Evolutionary conservation across 2,329 filamentous ascomycete species (phyloP).

Genomic region (Colletotrichum sp.): DNA sequence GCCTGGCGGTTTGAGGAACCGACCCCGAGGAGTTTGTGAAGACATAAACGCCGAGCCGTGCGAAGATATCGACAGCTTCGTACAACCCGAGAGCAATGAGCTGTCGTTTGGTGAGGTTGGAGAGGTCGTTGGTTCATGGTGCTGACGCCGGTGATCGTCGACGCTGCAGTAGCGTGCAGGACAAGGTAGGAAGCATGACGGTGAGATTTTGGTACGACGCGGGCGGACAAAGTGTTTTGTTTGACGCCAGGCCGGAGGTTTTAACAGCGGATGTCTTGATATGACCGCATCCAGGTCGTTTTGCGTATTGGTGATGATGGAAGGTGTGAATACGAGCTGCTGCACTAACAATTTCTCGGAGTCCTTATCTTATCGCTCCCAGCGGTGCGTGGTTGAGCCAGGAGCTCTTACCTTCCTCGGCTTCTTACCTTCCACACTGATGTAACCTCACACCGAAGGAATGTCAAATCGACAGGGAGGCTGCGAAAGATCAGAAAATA

Average conservation of each 20-base stretch:
- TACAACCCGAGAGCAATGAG: background rate
- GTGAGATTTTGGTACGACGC: background rate
- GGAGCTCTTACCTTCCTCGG: background rate
- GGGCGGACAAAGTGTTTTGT: background rate
- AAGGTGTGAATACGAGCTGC: background rate
- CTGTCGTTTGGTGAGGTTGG: background rate
- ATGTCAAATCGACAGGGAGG: accelerated
- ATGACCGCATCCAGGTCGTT: background rate
- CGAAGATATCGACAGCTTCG: background rate
- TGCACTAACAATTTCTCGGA: background rate
- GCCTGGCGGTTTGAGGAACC: background rate
- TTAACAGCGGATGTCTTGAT: background rate
- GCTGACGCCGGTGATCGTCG: background rate
- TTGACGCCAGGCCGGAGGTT: background rate
- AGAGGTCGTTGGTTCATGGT: background rate
- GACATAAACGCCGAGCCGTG: background rate
- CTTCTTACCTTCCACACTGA: background rate
- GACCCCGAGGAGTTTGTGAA: background rate
- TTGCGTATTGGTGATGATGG: background rate
- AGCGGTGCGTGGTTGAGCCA: background rate
- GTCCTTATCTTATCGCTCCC: background rate
- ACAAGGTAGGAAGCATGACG: background rate
- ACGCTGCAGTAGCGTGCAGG: background rate
- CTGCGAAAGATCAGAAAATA: background rate
- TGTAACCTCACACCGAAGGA: background rate